Evolutionary conservation across 164 flowering plant species (phyloP).

Genomic region (Buxus sempervirens): DNA sequence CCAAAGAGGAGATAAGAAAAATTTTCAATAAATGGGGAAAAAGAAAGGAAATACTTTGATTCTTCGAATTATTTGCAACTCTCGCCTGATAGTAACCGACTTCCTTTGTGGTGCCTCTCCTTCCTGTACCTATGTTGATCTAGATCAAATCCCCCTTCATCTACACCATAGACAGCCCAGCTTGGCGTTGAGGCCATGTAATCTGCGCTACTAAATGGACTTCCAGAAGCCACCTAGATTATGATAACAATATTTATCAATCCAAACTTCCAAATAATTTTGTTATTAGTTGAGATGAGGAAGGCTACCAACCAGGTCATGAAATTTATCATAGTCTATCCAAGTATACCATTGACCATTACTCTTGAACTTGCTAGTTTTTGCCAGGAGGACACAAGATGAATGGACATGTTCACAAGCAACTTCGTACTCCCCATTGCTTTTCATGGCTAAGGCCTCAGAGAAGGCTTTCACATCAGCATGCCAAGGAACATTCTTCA

Average conservation of each 20-base stretch:
- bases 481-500: constrained; percentile 99
- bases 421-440: constrained; percentile 84
- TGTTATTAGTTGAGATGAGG: not conserved
- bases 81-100: constrained; percentile 8
- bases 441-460: constrained; percentile 74
- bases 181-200: constrained; percentile 88
- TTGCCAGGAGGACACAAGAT: constrained; percentile 96
- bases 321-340: constrained; percentile 98
- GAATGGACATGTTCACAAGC: constrained; percentile 98
- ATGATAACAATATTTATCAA: not conserved
- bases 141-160: constrained; percentile 98
- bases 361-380: constrained; percentile 69
- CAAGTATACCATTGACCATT: constrained; percentile 93
- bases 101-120: constrained; percentile 76
- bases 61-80: constrained; percentile 1
- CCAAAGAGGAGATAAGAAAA: no score
- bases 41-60: not conserved
- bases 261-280: no score
- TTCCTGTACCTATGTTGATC: constrained; percentile 65
- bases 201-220: constrained; percentile 69
- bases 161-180: constrained; percentile 96
- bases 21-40: not conserved
- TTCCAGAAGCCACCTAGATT: constrained; percentile 77
- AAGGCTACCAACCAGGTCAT: constrained; percentile 61
- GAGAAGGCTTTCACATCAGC: constrained; percentile 91